phyloP scores from a whole-genome alignment of 2,329 filamentous ascomycete species.

The Colletotrichum sp. region DNA sequence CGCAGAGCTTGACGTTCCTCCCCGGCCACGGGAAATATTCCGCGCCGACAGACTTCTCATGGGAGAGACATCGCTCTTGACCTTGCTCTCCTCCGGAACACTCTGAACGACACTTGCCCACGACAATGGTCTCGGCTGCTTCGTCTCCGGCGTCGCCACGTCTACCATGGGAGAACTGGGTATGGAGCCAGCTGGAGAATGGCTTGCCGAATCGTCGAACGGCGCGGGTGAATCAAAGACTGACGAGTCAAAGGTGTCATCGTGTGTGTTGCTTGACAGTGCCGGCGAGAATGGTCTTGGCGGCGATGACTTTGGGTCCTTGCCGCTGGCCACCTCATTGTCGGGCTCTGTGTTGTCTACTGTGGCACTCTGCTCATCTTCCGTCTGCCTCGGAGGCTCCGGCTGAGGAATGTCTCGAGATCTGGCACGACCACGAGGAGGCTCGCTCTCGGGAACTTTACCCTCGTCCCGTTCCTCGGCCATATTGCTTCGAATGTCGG shows the following conservation, averaged over 20 bases:
- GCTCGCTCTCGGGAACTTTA: background rate
- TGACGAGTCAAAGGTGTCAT: background rate
- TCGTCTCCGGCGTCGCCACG: background rate
- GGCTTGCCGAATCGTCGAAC: background rate
- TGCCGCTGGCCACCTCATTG: background rate
- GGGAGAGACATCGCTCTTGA: background rate
- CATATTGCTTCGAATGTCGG: background rate
- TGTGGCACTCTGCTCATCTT: background rate
- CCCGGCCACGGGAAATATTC: background rate
- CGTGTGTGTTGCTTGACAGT: background rate
- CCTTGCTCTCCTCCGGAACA: background rate
- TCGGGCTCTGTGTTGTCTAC: background rate
- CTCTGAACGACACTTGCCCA: background rate
- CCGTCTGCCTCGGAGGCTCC: background rate
- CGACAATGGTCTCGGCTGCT: background rate
- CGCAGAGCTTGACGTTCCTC: background rate
- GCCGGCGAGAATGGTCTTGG: background rate
- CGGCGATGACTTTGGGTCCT: background rate
- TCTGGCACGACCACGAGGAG: background rate
- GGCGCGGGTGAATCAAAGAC: background rate
- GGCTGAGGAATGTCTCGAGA: background rate
- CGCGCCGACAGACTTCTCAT: background rate
- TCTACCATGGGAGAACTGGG: background rate
- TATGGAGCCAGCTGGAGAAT: background rate
- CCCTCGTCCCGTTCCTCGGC: background rate